Percentiles rank a stretch among this genome's conserved stretches.
Conservation (phyloP, 164 flowering plant genomes). For the Euptelea pleiosperma region DNA sequence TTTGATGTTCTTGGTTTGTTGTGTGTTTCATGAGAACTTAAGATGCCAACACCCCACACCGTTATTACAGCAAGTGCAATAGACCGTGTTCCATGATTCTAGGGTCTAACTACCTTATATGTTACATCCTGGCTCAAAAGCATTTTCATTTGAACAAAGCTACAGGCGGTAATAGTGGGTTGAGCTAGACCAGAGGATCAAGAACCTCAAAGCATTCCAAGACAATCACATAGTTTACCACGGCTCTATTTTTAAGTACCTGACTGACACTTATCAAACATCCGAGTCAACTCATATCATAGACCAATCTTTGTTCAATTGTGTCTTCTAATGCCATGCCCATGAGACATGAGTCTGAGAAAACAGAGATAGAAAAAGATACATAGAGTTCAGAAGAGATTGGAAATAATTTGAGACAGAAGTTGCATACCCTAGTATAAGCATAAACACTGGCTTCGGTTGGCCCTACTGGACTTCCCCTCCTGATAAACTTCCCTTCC, state of each 20-base stretch:
- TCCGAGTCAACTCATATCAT: too few species aligned
- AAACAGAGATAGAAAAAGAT: not conserved
- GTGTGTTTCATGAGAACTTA: too few species aligned
- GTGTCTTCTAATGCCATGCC: too few species aligned
- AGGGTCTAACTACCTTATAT: too few species aligned
- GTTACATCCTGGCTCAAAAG: not conserved
- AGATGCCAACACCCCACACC: too few species aligned
- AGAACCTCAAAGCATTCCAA: not conserved
- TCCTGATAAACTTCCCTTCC: conserved; percentile 80
- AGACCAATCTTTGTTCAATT: too few species aligned
- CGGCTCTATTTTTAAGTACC: too few species aligned
- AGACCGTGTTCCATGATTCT: too few species aligned
- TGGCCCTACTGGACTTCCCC: conserved; percentile 94
- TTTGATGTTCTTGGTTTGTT: too few species aligned
- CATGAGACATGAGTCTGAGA: not conserved
- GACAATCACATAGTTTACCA: not conserved
- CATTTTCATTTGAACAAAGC: not conserved
- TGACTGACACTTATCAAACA: too few species aligned
- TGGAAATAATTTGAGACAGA: conserved; percentile 7
- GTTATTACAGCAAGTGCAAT: too few species aligned
- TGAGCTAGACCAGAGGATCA: not conserved
- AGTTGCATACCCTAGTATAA: conserved; percentile 73
- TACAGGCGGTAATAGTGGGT: not conserved
- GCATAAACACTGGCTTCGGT: conserved; percentile 98
- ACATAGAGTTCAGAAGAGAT: not conserved